Evolutionary conservation across 2,329 filamentous ascomycete genomes (phyloP).

Genomic region (Daldinia sp.): DNA sequence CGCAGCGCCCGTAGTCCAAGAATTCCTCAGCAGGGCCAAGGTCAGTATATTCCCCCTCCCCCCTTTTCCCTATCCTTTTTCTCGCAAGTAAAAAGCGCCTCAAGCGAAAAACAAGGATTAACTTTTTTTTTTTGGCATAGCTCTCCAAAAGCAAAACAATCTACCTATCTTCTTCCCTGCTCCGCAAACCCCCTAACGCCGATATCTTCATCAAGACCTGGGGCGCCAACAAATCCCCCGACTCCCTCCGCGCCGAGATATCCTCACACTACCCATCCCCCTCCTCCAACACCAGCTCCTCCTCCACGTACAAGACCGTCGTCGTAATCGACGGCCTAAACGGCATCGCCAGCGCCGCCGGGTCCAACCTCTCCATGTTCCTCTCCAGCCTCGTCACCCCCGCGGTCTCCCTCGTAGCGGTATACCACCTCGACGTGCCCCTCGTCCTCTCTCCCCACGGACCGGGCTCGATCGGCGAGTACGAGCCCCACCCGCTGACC

Average conservation of each 20-base stretch:
- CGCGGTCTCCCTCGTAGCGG: conserved; percentile 76
- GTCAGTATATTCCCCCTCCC: conserved; percentile 56
- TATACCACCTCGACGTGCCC: conserved; percentile 87
- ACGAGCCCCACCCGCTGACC: conserved; percentile 77
- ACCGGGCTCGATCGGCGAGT: conserved; percentile 58
- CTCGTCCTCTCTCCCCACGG: conserved; percentile 51
- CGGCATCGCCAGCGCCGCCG: conserved; percentile 66
- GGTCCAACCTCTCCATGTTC: conserved; percentile 73
- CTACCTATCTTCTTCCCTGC: conserved; percentile 81
- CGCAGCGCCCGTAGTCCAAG: conserved; percentile 74
- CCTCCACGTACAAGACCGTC: conserved; percentile 64
- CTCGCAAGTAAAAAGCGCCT: too few species aligned
- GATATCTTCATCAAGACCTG: conserved; percentile 76
- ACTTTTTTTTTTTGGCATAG: conserved; percentile 56
- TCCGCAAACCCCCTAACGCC: conserved; percentile 71
- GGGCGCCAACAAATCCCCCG: conserved; percentile 63
- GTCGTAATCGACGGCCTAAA: conserved; percentile 86
- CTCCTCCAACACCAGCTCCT: conserved; percentile 53
- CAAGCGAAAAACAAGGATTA: not conserved
- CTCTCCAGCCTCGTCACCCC: conserved; percentile 78
- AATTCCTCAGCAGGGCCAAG: conserved; percentile 82
- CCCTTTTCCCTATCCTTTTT: not conserved
- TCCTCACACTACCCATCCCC: conserved; percentile 63
- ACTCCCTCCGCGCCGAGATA: conserved; percentile 71
- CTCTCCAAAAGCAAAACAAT: conserved; percentile 76